These are phyloP conservation scores for Euphorbia tirucalli DNA, from an alignment of 345 rosid genomes.

Conservation along the genomic window DNA sequence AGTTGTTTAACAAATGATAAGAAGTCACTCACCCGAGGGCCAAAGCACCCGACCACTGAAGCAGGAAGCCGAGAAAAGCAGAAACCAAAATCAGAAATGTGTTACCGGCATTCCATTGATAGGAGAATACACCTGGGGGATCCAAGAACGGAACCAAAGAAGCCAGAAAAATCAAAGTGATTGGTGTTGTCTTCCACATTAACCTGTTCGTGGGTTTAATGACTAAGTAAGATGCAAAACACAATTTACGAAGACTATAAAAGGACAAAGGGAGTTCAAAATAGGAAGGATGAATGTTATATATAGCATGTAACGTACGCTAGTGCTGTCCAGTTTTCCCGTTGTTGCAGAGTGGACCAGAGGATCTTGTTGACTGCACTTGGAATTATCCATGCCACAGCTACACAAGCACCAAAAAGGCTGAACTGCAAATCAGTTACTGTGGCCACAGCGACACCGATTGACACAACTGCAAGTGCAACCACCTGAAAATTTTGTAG, in stretches of 20 bases:
- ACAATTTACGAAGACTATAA: not conserved
- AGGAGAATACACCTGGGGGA: conserved; percentile 80
- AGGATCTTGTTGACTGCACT: conserved; percentile 93
- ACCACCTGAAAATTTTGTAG: conserved; percentile 54
- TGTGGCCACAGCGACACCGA: conserved; percentile 93
- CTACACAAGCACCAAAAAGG: conserved; percentile 84
- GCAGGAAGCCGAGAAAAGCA: conserved; percentile 88
- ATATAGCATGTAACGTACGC: conserved; percentile 54
- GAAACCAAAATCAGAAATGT: conserved; percentile 63
- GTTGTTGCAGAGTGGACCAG: conserved; percentile 90
- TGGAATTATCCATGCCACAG: conserved; percentile 92
- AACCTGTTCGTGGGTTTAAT: conserved; percentile 48
- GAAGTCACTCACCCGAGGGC: conserved; percentile 77
- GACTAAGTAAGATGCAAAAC: not conserved
- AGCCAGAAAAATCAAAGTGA: conserved; percentile 78
- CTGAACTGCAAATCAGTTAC: conserved; percentile 90
- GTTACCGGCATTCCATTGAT: conserved; percentile 59
- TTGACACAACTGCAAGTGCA: conserved; percentile 69
- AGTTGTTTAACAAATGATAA: conserved; percentile 12
- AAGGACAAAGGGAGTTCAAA: not conserved
- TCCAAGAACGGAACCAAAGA: conserved; percentile 85
- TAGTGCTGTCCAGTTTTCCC: conserved; percentile 88
- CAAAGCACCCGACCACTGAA: conserved; percentile 97
- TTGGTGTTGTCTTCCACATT: conserved; percentile 98
- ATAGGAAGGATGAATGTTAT: not conserved